Base-by-base conservation (phyloP, 805 yeast species). In the Lipomyces starkeyi region DNA sequence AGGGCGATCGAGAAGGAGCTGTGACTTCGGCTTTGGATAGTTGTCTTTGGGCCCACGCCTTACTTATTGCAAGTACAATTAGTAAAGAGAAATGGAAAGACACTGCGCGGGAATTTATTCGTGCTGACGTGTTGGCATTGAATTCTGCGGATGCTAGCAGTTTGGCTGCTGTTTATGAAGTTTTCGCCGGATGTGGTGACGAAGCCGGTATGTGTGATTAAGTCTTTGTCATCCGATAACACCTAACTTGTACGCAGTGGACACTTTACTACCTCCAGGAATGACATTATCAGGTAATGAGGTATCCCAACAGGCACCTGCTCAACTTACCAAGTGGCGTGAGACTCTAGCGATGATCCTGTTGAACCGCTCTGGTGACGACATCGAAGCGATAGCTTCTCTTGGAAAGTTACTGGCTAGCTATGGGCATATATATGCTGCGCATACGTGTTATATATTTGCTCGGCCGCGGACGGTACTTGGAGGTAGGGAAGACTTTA, bases 21-120 rank as follows among this genome's bases (percentile, higher is more conserved):
- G 78, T 93, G 59, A 81, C 83, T 29, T 80, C 82, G 64, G 88
- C 95, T 0, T 76, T 93, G 22, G 81, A 84, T 1, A 84, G 86
- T 63, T 84, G 86, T 9, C 91, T 91, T 71, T 93, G 91, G 89
- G 87, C 94, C 0, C 81, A 93, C 77, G 90, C 97, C 0, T 78
- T 94, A 64, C 76, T 92, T 37, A 80, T 93, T 61, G 88, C 96
- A 0, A 84, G 88, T 68, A 77, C 91, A 20, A 79, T 87, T 34
- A 89, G 95, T 2, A 84, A 85, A 25, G 88, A 86, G 2, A 81
- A 82, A 52, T 88, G 90, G 85, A 78, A 85, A 4, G 78, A 80
- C 43, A 84, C 89, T 2, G 88, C 89, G 5, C 82, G 87, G 11
- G 86, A 83, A 63, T 91, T 87, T 75, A 83, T 85, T 55, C 83